phyloP scores from a whole-genome alignment of 1,284 basidiomycete species.

The Xerocomus amazonicus region DNA sequence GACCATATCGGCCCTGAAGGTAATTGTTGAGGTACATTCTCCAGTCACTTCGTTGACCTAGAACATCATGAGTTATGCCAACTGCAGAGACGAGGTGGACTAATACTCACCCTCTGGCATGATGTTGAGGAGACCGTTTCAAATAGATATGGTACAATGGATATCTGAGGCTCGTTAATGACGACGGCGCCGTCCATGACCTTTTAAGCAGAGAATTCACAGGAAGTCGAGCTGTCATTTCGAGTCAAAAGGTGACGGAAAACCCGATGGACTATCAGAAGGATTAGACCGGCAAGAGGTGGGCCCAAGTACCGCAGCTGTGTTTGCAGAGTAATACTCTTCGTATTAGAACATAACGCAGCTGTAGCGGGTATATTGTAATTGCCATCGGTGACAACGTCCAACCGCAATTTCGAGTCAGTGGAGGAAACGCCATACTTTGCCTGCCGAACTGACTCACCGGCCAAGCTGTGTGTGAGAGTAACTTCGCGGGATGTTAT shows the following conservation, averaged over 20 bases:
- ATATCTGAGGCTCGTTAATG: slow-evolving; percentile 9
- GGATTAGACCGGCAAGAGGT: slow-evolving; percentile 6
- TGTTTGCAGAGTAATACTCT: slow-evolving; percentile 20
- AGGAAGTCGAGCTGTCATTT: slow-evolving; percentile 27
- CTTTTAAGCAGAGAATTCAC: slow-evolving; percentile 27
- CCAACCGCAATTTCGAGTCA: slow-evolving; percentile 19
- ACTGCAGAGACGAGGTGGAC: not conserved
- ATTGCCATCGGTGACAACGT: slow-evolving; percentile 20
- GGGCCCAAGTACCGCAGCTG: slow-evolving; percentile 21
- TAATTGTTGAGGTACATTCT: slow-evolving; percentile 29
- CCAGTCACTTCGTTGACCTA: slow-evolving; percentile 27
- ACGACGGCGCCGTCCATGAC: not conserved
- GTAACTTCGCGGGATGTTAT: slow-evolving; percentile 8
- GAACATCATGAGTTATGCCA: slow-evolving; percentile 6
- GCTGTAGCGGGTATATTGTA: slow-evolving; percentile 21
- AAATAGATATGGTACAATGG: slow-evolving; percentile 1
- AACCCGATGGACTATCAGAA: slow-evolving; percentile 4
- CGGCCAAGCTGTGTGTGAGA: slow-evolving; percentile 35
- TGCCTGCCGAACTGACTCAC: slow-evolving; percentile 29
- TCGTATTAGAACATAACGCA: slow-evolving; percentile 8
- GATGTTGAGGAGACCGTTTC: slow-evolving; percentile 5
- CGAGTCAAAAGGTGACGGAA: slow-evolving; percentile 29
- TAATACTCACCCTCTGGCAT: slow-evolving; percentile 23
- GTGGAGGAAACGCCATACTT: slow-evolving; percentile 27
- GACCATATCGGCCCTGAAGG: slow-evolving; percentile 31